Base-by-base conservation (phyloP, 495 filamentous ascomycete genomes). In the Penicillium ochrochloron region DNA sequence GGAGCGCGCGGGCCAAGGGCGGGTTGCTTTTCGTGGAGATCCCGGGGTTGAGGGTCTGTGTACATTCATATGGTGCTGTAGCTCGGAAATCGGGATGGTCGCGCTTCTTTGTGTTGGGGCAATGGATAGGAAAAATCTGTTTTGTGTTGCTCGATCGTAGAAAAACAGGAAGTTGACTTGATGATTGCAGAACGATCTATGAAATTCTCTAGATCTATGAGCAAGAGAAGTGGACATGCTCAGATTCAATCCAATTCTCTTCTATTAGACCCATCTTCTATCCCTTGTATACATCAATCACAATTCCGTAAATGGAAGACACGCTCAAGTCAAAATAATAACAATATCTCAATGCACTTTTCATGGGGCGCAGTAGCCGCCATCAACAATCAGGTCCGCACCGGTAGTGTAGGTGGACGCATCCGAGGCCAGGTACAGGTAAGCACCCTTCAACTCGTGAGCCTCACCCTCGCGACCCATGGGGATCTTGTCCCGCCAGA, bases 331-430 rank as follows among this genome's bases (percentile, higher is more conserved):
- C 25, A 29, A 52, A 21, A 12, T 19, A n/a, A n/a, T 44, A 23
- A 17, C 5, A 31, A 9, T 1, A 27, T 52, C 6, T 7, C 42
- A 23, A 14, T 31, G 25, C 25, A 3, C 15, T n/a, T 61, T 61
- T 56, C 66, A 78, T 33, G 76, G 76, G n/a, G 75, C 70, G 55
- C 73, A 76, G 69, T 80, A 82, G 23, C 80, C 80, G 44, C 91
- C 91, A 70, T 94, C 91, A 37, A 92, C 84, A 31, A 90, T 75
- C 27, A 94, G 75, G 71, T 94, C 90, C 5, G 82, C 82, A 3
- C 92, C 94, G 8, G 91, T 97, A 2, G 90, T 96, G 74, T 92
- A 97, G 63, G 85, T 90, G 29, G 87, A 83, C 3, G 92, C 92
- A 76, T 96, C 92, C 14, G 88, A 91, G 5, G 92, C 92, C 60